phyloP scores from a whole-genome alignment of 164 flowering plant genomes.

The Vitis rotundifolia region DNA sequence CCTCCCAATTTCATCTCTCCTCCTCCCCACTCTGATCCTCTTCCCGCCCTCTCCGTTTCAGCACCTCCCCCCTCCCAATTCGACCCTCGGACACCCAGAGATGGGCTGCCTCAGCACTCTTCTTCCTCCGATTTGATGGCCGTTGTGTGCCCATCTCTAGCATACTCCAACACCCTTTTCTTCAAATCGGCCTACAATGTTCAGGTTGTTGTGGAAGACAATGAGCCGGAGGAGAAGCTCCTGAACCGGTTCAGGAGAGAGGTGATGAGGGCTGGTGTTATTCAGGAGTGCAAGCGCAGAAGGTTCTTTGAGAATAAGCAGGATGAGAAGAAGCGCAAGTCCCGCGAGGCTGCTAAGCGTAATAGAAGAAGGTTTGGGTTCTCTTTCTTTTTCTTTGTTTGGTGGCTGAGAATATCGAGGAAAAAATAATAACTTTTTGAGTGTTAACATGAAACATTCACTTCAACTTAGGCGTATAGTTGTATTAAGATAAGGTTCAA shows the following conservation, averaged over 20 bases:
- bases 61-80: background rate
- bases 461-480: no score
- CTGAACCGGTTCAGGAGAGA: constrained; percentile 66
- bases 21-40: constrained; percentile 1
- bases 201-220: constrained; percentile 60
- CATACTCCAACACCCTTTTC: constrained; percentile 56
- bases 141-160: constrained; percentile 63
- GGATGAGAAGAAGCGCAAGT: constrained; percentile 66
- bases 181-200: constrained; percentile 63
- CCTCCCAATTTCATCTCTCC: constrained; percentile 5
- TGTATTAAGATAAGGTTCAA: no score
- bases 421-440: no score
- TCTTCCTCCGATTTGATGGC: constrained; percentile 35
- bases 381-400: constrained; percentile 3
- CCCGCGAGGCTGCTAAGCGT: constrained; percentile 71
- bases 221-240: constrained; percentile 72
- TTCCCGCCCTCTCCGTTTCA: background rate
- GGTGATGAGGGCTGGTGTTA: constrained; percentile 68
- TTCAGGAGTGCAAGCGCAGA: constrained; percentile 65
- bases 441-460: no score
- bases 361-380: constrained; percentile 49
- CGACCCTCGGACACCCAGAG: constrained; percentile 11
- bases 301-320: constrained; percentile 61
- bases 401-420: background rate
- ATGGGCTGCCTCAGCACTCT: background rate